These are phyloP conservation scores for Solanum okadae DNA, from an alignment of 257 asterid genomes.

Conservation along the genomic window DNA sequence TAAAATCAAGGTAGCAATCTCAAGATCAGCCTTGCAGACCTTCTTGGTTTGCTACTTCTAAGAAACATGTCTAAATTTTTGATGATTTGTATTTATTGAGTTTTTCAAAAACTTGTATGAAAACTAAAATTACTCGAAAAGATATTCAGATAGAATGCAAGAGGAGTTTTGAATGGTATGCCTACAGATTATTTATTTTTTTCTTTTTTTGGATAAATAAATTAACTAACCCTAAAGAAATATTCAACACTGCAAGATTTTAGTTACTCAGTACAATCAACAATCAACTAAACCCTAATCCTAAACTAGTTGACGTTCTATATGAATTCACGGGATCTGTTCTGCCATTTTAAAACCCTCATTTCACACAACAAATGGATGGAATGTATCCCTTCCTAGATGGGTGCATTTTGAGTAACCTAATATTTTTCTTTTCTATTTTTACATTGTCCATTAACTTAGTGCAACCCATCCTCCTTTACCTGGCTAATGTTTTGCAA, in stretches of 20 bases:
- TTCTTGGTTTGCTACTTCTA: not conserved
- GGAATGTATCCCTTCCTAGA: not conserved
- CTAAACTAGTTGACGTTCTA: not conserved
- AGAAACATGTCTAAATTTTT: not conserved
- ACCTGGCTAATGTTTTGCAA: not conserved
- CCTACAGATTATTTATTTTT: not conserved
- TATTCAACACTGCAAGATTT: not conserved
- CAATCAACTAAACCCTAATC: not conserved
- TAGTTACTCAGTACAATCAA: not conserved
- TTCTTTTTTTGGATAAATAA: not conserved
- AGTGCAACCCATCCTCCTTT: not conserved
- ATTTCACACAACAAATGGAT: not conserved
- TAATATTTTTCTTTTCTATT: not conserved
- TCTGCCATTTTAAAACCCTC: not conserved
- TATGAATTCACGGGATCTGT: not conserved
- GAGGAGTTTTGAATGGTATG: not conserved
- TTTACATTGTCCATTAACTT: not conserved
- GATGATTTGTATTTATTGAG: not conserved
- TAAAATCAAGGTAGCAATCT: not conserved
- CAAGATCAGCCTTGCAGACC: conserved; percentile 38
- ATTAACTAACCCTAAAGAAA: not conserved
- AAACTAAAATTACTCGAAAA: not conserved
- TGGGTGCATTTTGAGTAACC: not conserved
- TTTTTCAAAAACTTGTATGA: not conserved
- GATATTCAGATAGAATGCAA: not conserved